phyloP scores from a whole-genome alignment of 73 alveolate species.

The Tetrahymena elliotti region DNA sequence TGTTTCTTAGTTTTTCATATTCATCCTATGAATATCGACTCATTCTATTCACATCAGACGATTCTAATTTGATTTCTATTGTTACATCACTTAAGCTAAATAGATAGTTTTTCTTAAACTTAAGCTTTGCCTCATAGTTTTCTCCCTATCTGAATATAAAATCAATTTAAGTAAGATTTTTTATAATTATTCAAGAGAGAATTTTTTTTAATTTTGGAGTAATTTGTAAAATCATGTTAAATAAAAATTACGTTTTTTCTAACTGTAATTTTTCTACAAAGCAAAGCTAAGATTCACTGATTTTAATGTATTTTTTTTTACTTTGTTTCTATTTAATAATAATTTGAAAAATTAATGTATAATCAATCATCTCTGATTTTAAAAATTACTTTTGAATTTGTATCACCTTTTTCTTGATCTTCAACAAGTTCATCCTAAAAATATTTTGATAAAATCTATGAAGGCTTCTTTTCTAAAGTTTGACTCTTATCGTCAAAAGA shows the following conservation, averaged over 20 bases:
- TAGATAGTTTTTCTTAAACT: background rate
- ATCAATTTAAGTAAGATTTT: background rate
- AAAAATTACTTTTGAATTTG: background rate
- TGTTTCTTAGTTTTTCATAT: background rate
- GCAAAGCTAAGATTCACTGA: background rate
- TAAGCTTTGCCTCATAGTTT: background rate
- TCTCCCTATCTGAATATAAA: background rate
- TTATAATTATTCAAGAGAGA: no score
- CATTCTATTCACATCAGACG: background rate
- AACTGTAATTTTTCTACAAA: background rate
- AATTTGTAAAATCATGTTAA: background rate
- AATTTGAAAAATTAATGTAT: background rate
- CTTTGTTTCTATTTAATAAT: background rate
- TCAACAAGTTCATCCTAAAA: background rate
- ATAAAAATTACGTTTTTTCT: background rate
- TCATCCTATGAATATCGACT: background rate
- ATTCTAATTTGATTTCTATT: background rate
- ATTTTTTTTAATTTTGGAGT: no score
- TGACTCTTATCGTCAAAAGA: background rate
- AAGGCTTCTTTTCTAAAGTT: background rate
- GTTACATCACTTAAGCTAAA: background rate
- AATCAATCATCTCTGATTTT: no score
- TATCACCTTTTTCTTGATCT: background rate
- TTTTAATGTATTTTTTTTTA: background rate
- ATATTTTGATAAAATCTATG: background rate